Percentiles rank a stretch among this genome's conserved stretches.
These are phyloP conservation scores for Aspergillus sp. DNA, from an alignment of 2,329 filamentous ascomycete genomes.

Conservation along the genomic window DNA sequence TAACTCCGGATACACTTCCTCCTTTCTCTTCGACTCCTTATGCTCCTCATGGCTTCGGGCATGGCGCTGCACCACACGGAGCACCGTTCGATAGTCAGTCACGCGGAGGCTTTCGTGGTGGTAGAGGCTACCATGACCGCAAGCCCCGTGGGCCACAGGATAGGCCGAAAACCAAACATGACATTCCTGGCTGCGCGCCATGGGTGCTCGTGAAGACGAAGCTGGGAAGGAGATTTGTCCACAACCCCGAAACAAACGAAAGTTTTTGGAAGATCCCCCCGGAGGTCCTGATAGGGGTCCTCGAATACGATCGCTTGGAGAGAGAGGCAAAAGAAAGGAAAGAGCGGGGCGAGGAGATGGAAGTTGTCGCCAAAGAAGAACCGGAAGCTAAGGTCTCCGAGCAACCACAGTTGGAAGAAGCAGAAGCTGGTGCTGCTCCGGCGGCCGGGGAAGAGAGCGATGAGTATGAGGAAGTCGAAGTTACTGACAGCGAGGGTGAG, in stretches of 20 bases:
- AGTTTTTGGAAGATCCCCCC: constrained; percentile 96
- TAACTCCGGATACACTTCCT: constrained; percentile 36
- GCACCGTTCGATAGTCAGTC: constrained; percentile 40
- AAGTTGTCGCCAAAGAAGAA: constrained; percentile 24
- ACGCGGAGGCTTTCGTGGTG: constrained; percentile 51
- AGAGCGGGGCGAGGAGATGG: constrained; percentile 33
- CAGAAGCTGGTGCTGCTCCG: constrained; percentile 27
- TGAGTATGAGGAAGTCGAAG: constrained; percentile 77
- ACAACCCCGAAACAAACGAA: constrained; percentile 80
- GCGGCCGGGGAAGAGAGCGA: constrained; percentile 58
- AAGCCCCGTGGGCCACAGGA: constrained; percentile 71
- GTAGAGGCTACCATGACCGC: constrained; percentile 59
- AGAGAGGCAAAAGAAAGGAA: constrained; percentile 66
- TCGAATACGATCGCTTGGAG: constrained; percentile 70
- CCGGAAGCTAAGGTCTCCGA: constrained; percentile 17
- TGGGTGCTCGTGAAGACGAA: constrained; percentile 96
- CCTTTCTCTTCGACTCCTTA: constrained; percentile 42
- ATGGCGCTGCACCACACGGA: constrained; percentile 16
- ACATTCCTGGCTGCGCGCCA: constrained; percentile 77
- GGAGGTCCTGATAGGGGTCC: constrained; percentile 73
- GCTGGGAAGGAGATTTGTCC: constrained; percentile 82
- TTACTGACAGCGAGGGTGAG: constrained; percentile 61
- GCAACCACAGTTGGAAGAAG: constrained; percentile 12
- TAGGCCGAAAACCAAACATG: constrained; percentile 74
- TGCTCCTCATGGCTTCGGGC: constrained; percentile 27